A percentile compares a stretch with the other conserved stretches of the same genome.
Evolutionary conservation across 1,139 yeast species (phyloP).

Genomic region (Ogataea hybrid): DNA sequence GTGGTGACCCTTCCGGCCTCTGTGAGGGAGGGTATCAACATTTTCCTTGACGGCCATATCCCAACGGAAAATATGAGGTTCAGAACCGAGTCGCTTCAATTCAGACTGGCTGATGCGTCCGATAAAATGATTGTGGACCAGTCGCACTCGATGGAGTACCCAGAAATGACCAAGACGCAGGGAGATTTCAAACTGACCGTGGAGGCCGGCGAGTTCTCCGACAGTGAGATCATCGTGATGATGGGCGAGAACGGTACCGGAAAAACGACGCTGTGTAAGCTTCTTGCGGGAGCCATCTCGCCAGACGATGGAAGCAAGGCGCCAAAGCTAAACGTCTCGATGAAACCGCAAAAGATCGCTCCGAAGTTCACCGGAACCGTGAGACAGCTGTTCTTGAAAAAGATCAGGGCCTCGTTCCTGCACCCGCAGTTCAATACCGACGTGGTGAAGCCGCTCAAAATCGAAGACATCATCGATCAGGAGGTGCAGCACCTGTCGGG

Average conservation of each 20-base stretch:
- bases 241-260: conserved; percentile 99
- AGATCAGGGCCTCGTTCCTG: conserved; percentile 89
- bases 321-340: conserved; percentile 87
- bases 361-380: conserved; percentile 99
- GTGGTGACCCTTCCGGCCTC: conserved; percentile 95
- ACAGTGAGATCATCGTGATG: conserved; percentile 96
- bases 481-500: conserved; percentile 98
- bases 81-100: conserved; percentile 92
- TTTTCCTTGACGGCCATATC: conserved; percentile 95
- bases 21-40: conserved; percentile 98
- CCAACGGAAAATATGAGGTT: conserved; percentile 96
- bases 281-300: conserved; percentile 87
- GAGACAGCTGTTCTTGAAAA: conserved; percentile 93
- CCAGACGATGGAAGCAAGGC: conserved; percentile 75
- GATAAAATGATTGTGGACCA: conserved; percentile 78
- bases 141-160: conserved; percentile 74
- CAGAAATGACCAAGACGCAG: conserved; percentile 83
- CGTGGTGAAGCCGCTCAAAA: conserved; percentile 91
- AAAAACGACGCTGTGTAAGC: conserved; percentile 93
- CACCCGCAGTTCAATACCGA: conserved; percentile 98
- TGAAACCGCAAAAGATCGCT: conserved; percentile 99
- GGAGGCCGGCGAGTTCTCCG: conserved; percentile 87
- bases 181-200: conserved; percentile 90
- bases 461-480: conserved; percentile 93
- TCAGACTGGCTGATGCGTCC: conserved; percentile 89